These are phyloP conservation scores for Halteria grandinella DNA, from an alignment of 73 alveolate species.

Conservation along the genomic window DNA sequence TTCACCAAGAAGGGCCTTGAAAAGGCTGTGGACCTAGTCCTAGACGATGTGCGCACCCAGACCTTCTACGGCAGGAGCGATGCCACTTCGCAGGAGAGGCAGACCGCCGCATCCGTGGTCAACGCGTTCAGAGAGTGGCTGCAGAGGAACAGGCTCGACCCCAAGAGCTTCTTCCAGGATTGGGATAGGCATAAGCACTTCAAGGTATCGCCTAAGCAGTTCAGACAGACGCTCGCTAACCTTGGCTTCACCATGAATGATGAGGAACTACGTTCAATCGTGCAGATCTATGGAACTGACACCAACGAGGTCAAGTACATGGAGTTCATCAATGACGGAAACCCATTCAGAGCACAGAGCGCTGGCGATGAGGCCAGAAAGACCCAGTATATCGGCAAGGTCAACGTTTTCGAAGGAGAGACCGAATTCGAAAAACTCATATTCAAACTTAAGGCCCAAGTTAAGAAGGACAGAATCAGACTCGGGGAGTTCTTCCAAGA, in stretches of 20 bases:
- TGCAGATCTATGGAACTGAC: slow-evolving; percentile 85
- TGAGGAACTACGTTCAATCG: slow-evolving; percentile 79
- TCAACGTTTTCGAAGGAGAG: slow-evolving; percentile 50
- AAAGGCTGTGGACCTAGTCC: slow-evolving; percentile 76
- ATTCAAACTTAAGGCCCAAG: slow-evolving; percentile 81
- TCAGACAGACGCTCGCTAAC: slow-evolving; percentile 83
- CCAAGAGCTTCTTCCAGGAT: slow-evolving; percentile 88
- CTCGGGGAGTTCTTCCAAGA: slow-evolving; percentile 93
- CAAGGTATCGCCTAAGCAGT: slow-evolving; percentile 86
- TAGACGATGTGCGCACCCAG: slow-evolving; percentile 75
- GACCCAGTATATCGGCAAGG: slow-evolving; percentile 31
- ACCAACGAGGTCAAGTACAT: slow-evolving; percentile 83
- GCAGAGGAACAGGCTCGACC: slow-evolving; percentile 83
- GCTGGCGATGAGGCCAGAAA: slow-evolving; percentile 24
- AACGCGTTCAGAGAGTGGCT: slow-evolving; percentile 67
- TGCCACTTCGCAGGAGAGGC: slow-evolving; percentile 71
- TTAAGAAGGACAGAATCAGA: slow-evolving; percentile 92
- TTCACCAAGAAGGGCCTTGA: slow-evolving; percentile 90
- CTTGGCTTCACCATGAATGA: slow-evolving; percentile 79
- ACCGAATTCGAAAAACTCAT: slow-evolving; percentile 69
- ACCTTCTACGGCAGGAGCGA: slow-evolving; percentile 81
- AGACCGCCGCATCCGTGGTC: slow-evolving; percentile 71
- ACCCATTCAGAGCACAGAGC: slow-evolving; percentile 63
- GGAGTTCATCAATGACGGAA: slow-evolving; percentile 80
- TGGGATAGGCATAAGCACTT: slow-evolving; percentile 87